Evolutionary conservation across 805 yeast genomes (phyloP).

Genomic region (Candida boidinii): DNA sequence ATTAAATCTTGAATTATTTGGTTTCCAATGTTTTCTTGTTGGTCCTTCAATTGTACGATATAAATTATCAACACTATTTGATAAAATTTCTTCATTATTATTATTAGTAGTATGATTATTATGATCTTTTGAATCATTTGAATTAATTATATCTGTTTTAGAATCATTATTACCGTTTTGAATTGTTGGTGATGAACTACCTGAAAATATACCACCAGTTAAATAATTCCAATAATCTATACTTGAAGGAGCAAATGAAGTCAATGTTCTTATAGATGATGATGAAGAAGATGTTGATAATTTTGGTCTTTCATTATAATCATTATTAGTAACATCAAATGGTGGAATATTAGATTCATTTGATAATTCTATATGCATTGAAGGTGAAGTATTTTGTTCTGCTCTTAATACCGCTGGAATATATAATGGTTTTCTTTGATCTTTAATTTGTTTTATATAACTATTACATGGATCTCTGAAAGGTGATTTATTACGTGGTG

Average conservation of each 20-base stretch:
- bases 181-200: no score
- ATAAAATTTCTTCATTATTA: no score
- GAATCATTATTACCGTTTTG: background rate
- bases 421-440: constrained; percentile 80
- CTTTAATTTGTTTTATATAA: constrained; percentile 60
- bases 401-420: constrained; percentile 77
- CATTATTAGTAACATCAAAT: constrained; percentile 8
- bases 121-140: no score
- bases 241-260: constrained; percentile 13
- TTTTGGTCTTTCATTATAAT: constrained; percentile 12
- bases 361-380: background rate
- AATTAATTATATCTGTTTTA: no score
- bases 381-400: background rate
- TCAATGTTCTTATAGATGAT: constrained; percentile 13
- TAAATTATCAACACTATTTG: no score
- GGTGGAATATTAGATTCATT: constrained; percentile 5
- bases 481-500: constrained; percentile 18
- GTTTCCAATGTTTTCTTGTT: constrained; percentile 62
- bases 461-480: constrained; percentile 22
- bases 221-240: constrained; percentile 17
- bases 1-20: constrained; percentile 53
- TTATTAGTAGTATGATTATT: background rate
- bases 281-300: constrained; percentile 11
- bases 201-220: constrained; percentile 5
- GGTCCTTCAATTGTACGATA: no score